These are phyloP conservation scores for Eucalyptus cladocalyx DNA, from an alignment of 345 rosid species.

Conservation along the genomic window DNA sequence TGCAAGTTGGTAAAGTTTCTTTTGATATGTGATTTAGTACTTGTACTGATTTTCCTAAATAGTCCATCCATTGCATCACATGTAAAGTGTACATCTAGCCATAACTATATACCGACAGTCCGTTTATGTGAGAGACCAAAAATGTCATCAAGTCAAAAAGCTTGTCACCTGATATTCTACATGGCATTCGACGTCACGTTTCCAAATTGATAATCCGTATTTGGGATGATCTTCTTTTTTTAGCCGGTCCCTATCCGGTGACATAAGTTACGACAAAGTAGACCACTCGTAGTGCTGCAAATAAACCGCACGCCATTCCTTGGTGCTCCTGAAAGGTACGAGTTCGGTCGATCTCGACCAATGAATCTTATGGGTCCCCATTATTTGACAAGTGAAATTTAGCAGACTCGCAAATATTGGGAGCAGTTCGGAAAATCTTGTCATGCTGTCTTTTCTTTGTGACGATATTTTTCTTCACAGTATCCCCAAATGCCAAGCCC, in stretches of 20 bases:
- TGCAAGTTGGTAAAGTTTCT: neutral
- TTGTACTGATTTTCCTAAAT: neutral
- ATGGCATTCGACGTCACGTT: neutral
- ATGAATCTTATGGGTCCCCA: neutral
- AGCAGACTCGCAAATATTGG: neutral
- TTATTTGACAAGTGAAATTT: neutral
- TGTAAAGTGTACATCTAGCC: neutral
- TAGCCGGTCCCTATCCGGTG: neutral
- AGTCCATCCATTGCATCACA: accelerated
- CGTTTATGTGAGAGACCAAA: neutral
- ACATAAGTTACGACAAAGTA: neutral
- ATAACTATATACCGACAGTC: neutral
- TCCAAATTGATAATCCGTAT: neutral
- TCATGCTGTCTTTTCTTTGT: neutral
- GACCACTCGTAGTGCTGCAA: accelerated
- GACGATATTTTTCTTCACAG: neutral
- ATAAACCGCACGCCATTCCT: neutral
- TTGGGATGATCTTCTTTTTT: neutral
- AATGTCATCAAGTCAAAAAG: neutral
- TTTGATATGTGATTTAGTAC: neutral
- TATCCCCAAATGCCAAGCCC: neutral
- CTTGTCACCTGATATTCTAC: neutral
- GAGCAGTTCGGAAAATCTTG: neutral
- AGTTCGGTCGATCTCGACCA: neutral
- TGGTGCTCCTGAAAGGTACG: neutral